Conservation (phyloP, 345 rosid genomes). For the Stellera chamaejasme region DNA sequence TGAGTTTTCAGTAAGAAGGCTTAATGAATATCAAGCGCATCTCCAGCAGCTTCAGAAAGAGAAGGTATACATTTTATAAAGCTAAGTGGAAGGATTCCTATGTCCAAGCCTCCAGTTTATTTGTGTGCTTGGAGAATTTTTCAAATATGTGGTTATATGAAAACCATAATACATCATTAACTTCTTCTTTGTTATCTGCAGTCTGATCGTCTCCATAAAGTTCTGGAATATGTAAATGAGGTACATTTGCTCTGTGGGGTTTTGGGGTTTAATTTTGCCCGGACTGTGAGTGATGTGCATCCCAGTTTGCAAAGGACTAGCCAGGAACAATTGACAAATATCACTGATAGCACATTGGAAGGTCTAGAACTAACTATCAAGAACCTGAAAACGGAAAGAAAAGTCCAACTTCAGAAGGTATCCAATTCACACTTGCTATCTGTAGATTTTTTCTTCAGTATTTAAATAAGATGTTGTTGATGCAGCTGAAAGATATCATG, state of each 20-base stretch:
- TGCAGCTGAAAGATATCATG: conserved; percentile 70
- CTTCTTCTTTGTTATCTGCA: conserved; percentile 22
- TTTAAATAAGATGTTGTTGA: conserved; percentile 8
- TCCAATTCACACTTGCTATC: neutral
- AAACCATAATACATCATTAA: too few relatives aligned
- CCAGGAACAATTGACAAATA: conserved; percentile 75
- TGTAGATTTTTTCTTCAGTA: conserved; percentile 2
- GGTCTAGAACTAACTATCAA: conserved; percentile 66
- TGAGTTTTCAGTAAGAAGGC: conserved; percentile 78
- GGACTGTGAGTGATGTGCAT: conserved; percentile 76
- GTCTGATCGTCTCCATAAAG: conserved; percentile 87
- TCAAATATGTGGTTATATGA: too few relatives aligned
- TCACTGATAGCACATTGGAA: conserved; percentile 66
- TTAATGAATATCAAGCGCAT: conserved; percentile 70
- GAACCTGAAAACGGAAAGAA: conserved; percentile 66
- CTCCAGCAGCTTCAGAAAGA: conserved; percentile 78
- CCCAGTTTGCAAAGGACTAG: conserved; percentile 72
- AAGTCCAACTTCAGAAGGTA: conserved; percentile 71
- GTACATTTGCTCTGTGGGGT: conserved; percentile 81
- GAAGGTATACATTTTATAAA: conserved; percentile 41
- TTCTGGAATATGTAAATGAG: conserved; percentile 66
- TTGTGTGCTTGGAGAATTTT: too few relatives aligned
- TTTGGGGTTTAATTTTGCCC: conserved; percentile 77
- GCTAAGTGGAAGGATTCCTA: neutral
- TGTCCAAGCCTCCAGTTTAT: too few relatives aligned